Percentiles rank a stretch among this genome's conserved stretches.
Evolutionary conservation across 1,139 yeast genomes (phyloP).

Genomic region (Scheffersomyces quercinus): DNA sequence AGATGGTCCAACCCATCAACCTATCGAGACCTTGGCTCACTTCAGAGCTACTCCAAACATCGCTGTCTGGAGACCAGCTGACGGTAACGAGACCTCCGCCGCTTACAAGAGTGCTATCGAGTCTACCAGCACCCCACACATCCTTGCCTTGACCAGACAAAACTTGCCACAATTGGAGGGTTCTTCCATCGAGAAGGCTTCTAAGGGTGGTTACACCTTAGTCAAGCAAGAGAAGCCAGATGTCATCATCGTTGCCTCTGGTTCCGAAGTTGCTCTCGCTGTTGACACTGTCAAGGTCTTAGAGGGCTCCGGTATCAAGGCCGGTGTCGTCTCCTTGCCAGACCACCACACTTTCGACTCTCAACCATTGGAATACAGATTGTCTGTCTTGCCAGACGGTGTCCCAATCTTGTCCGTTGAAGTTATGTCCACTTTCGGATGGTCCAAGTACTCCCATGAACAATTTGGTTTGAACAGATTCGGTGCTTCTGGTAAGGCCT

Average conservation of each 20-base stretch:
- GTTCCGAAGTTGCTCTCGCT: conserved; percentile 89
- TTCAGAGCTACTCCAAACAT: conserved; percentile 95
- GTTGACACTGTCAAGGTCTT: conserved; percentile 77
- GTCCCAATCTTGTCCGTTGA: conserved; percentile 93
- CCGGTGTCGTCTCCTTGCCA: conserved; percentile 87
- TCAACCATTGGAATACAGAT: conserved; percentile 77
- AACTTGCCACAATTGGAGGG: conserved; percentile 96
- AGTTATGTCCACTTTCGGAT: conserved; percentile 88
- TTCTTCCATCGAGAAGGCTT: conserved; percentile 86
- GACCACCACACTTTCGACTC: conserved; percentile 88
- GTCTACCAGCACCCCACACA: conserved; percentile 75
- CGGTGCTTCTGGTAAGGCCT: conserved; percentile 96
- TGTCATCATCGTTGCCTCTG: conserved; percentile 83
- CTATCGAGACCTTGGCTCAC: conserved; percentile 97
- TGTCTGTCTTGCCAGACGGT: conserved; percentile 91
- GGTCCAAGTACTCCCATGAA: conserved; percentile 96
- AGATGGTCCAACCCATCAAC: conserved; percentile 99
- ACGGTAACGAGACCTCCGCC: conserved; percentile 98
- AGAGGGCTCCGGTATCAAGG: conserved; percentile 63
- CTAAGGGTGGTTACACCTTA: conserved; percentile 92
- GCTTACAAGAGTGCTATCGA: conserved; percentile 84
- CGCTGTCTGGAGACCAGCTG: conserved; percentile 99
- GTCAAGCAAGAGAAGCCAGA: conserved; percentile 66
- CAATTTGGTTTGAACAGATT: conserved; percentile 95
- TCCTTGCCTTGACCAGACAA: conserved; percentile 95